Evolutionary conservation across 2,329 filamentous ascomycete species (phyloP), one percentile per base, ranked within the genome.

Genomic region (Colletotrichum euphorbiae): DNA sequence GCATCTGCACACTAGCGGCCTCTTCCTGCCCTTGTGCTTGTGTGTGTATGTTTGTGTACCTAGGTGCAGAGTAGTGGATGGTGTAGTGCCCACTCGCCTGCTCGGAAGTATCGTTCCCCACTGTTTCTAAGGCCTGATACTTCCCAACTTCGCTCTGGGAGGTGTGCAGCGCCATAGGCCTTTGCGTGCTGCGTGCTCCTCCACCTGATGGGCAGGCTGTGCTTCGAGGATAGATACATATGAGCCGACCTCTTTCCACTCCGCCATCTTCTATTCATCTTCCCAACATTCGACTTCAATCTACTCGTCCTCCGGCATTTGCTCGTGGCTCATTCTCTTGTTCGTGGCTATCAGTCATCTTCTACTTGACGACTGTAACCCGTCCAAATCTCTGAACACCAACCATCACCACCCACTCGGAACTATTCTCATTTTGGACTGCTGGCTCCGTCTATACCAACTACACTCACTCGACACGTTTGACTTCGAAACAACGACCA

Each of bases 151-250:
- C 45, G n/a, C 43, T 15, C 56, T 48, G 43, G 56, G 43, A 50
- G 33, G 36, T 54, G 31, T 60, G 48, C 62, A 66, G 61, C 62
- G 40, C 46, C 48, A 51, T 33, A 64, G 59, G 54, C 55, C 68
- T 56, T 57, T 50, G 42, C 50, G 55, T 60, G 21, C 21, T 51
- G 21, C 46, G 21, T 51, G 50, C 58, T 65, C 58, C 46, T 70
- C 52, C 56, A 36, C 55, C 58, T 15, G 40, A 59, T 70, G 68
- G 68, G 68, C 62, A 61, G 62, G 69, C 69, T 69, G 67, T 71
- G 69, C 69, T 71, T 60, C 62, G 62, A 71, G 67, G 62, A 69
- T 69, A 55, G 62, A 71, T 71, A 71, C 69, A 71, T 69, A 71
- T 71, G 69, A 69, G 69, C 67, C 58, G 69, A 71, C 69, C 65